A percentile compares a stretch with the other conserved stretches of the same genome.
phyloP scores from a whole-genome alignment of 2,329 filamentous ascomycete genomes.

The Sporothrix variecibatus region DNA sequence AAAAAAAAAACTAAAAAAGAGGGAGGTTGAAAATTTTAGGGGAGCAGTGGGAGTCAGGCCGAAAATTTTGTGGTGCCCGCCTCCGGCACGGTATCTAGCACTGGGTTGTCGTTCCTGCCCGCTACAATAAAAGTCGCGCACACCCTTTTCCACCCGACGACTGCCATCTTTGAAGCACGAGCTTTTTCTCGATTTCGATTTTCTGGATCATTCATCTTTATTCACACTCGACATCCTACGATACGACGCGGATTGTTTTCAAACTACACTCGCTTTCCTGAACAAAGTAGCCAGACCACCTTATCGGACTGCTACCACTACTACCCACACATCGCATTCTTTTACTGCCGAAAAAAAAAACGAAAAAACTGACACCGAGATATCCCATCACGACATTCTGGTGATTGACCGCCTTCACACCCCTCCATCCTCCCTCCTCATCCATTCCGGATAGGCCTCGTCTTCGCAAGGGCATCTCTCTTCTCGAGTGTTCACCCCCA shows the following conservation, averaged over 20 bases:
- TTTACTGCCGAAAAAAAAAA: neutral
- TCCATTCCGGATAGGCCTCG: neutral
- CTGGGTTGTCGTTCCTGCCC: neutral
- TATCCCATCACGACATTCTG: neutral
- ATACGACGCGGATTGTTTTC: neutral
- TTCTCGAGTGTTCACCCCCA: neutral
- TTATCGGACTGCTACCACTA: neutral
- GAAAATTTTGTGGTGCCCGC: conserved; percentile 19
- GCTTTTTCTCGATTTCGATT: neutral
- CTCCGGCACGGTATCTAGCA: neutral
- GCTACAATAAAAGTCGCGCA: conserved; percentile 21
- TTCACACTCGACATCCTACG: conserved; percentile 1
- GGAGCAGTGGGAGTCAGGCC: neutral
- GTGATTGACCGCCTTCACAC: conserved; percentile 4
- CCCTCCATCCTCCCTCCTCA: neutral
- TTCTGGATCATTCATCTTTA: neutral
- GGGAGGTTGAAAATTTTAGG: conserved; percentile 23
- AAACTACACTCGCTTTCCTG: neutral
- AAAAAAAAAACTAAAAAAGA: conserved; percentile 12
- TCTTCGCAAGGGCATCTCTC: neutral
- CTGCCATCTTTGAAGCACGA: neutral
- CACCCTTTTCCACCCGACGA: conserved; percentile 13
- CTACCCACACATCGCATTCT: neutral
- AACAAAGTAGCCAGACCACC: neutral
- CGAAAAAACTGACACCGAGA: neutral